Evolutionary conservation across 148 eudicot species (phyloP), one percentile per base, ranked within the genome.

Genomic region (Rhododendron mucronatum): DNA sequence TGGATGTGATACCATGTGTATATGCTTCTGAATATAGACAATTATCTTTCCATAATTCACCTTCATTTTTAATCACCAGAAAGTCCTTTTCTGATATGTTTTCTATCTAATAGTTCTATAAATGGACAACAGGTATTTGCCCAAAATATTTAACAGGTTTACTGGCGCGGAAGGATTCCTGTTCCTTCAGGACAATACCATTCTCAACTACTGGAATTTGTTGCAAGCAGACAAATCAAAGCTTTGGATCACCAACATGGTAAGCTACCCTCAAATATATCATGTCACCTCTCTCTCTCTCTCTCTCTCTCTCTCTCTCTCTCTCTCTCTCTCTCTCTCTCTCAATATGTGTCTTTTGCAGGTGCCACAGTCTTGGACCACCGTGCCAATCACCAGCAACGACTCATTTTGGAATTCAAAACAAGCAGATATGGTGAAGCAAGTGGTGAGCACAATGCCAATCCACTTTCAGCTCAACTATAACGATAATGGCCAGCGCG

Each of bases 121-220:
- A 78, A 82, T 63, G n/a, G 50, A 13, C 20, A 3, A 18, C 94
- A 95, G 98, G 93, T 93, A 94, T 85, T 89, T 94, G 80, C 97
- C 95, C 37, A 90, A 85, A 33, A 85, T 91, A 90, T 91, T 95
- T 84, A 90, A 87, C 83, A 89, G 97, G 90, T 94, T 92, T 86
- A 53, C 92, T 30, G 92, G 93, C 79, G 94, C 96, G 2, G 98
- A 95, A 84, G 98, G 98, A 85, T 94, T 95, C 90, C 86, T 95
- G 30, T 92, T 95, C 89, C 94, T 95, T 47, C 92, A 93, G 78
- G 98, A 94, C 74, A 84, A 95, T 85, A 95, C 98, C 30, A 81
- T 95, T 89, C 97, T 95, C 85, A 95, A 95, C 87, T 95, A 95
- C 89, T 95, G 98, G 98, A 95, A 94, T 89, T 90, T 95, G 86